Evolutionary conservation across 2,329 filamentous ascomycete genomes (phyloP), one percentile per base, ranked within the genome.

Genomic region (Hymenoscyphus albidus): DNA sequence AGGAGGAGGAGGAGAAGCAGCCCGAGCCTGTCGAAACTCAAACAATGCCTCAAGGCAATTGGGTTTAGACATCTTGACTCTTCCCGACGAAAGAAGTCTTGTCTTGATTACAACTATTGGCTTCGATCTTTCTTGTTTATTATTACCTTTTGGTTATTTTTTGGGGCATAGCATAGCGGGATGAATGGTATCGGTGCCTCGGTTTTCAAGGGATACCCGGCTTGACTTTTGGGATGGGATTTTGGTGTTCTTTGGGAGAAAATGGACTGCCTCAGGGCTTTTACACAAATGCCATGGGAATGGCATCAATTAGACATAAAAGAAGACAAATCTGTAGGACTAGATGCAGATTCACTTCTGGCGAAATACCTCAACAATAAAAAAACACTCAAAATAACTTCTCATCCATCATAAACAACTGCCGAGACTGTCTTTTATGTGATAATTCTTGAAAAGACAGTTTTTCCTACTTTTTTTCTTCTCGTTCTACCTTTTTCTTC

Each of bases 1-100:
- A 72, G 16, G 71, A 74, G 1, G 71, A 72, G 27, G 59, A 55
- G 14, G 58, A 59, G 22, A 38, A 12, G 16, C 18, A 39, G 14
- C 9, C 59, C 7, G 58, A 27, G 58, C 35, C 58, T 42, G 38
- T 42, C 10, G 32, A 58, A 22, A 14, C 42, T 18, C 39, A 31
- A 44, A 2, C 27, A 40, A 22, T 32, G n/a, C 27, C 40, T 31
- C 27, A 16, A 27, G 59, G 59, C 18, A 61, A 55, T 38, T 65
- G 64, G 64, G 18, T 65, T 54, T 67, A 65, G 55, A 59, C n/a
- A 32, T 35, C 40, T 35, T 22, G 42, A 62, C 38, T 60, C 32
- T 64, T 13, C 61, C 44, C 27, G 32, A 62, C 14, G 59, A 16
- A 14, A 35, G 31, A 16, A 9, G 31, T 57, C 32, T 42, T 55